Conservation (phyloP, 768 basidiomycete species). For the Mycena belliarum region DNA sequence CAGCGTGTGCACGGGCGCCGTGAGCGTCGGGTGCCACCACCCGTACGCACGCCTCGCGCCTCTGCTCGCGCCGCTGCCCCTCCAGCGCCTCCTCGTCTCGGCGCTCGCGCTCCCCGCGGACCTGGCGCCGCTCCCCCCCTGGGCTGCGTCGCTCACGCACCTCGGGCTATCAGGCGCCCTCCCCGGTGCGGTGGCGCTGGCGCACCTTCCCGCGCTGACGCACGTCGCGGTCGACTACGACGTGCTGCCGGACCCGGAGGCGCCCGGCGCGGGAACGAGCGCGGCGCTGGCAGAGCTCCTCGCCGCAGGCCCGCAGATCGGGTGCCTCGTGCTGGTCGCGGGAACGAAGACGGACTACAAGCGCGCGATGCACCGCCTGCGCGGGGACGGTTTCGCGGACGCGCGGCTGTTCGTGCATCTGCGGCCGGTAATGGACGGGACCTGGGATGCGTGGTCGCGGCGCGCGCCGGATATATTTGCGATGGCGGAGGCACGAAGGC, state of each 20-base stretch:
- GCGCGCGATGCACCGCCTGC: constrained; percentile 5
- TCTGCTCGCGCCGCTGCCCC: constrained; percentile 7
- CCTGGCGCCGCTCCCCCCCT: constrained; percentile 1
- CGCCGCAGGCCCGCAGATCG: neutral
- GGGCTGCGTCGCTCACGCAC: constrained; percentile 12
- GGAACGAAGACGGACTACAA: constrained; percentile 2
- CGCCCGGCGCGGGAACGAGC: neutral
- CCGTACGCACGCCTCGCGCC: constrained; percentile 1
- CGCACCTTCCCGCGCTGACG: constrained; percentile 2
- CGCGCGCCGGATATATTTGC: constrained; percentile 12
- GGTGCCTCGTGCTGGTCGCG: constrained; percentile 6
- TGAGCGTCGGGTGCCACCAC: constrained; percentile 29
- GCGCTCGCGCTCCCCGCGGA: neutral
- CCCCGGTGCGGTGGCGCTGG: neutral
- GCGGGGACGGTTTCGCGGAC: constrained; percentile 8
- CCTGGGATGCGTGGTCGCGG: constrained; percentile 13
- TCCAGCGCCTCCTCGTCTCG: constrained; percentile 6
- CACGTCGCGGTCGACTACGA: constrained; percentile 14
- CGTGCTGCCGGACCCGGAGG: neutral
- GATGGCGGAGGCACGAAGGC: neutral
- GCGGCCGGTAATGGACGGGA: constrained; percentile 7
- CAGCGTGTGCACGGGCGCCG: constrained; percentile 36
- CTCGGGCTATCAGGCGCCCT: constrained; percentile 2
- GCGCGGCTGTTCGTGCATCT: constrained; percentile 11
- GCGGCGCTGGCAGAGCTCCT: neutral